Base-by-base conservation (phyloP, 306 rosid species). In the Prinsepia uniflora region DNA sequence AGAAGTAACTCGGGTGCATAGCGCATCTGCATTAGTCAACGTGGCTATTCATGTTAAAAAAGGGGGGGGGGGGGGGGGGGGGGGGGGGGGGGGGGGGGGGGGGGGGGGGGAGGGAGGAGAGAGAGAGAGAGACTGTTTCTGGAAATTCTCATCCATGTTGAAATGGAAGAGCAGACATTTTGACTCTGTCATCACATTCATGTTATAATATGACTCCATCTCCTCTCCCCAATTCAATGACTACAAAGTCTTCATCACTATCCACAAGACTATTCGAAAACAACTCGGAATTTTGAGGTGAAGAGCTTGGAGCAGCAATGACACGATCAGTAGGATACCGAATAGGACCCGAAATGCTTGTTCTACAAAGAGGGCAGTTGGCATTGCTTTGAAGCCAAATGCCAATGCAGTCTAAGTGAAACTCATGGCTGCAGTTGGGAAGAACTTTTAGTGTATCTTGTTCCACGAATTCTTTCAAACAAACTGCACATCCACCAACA, bases 271-370 rank as follows among this genome's bases (percentile, higher is more conserved):
- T 74, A 41, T 68, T 77, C 18, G 86, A 79, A 30, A 82, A 75
- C 24, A 82, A 54, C 52, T 85, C 92, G 62, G 90, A 79, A 63
- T 82, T 86, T 61, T 83, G 92, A 24, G 96, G 97, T 12, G 97
- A 90, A 78, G 95, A 88, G 72, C 87, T 88, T n/a, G 94, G 97
- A 0, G 92, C 96, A 5, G 92, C 96, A 5, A 86, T 60, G 71
- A 77, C 70, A 4, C 60, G 81, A 45, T 90, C 90, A 40, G 55
- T 0, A 2, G 84, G 84, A 67, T 11, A 71, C 4, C 74, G 68
- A 34, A 30, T 73, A 9, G 77, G 80, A 8, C 85, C 84, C 0
- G 84, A 73, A 78, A 84, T 72, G 72, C 81, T 80, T 77, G 92
- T 79, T 74, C 87, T 84, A 19, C 95, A 88, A 42, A 88, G 87